A percentile compares a stretch with the other conserved stretches of the same genome.
phyloP scores from a whole-genome alignment of 805 yeast species.

The Ogataea degrootiae region DNA sequence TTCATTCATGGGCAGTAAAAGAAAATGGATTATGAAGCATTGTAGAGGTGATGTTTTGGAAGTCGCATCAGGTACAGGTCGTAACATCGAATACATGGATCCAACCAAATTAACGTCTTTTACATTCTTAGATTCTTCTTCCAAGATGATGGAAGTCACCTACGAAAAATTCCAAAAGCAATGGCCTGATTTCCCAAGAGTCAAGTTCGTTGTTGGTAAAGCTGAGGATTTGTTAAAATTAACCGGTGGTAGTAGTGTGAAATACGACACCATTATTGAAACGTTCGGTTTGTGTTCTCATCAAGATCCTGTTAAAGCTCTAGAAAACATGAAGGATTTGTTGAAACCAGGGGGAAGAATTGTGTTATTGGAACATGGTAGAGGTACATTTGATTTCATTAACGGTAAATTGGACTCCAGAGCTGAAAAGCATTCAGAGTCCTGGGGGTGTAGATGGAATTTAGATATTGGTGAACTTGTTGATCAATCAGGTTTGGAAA shows the following conservation, averaged over 20 bases:
- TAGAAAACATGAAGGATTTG: conserved; percentile 65
- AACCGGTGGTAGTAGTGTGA: conserved; percentile 33
- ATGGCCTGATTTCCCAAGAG: conserved; percentile 65
- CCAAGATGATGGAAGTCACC: conserved; percentile 79
- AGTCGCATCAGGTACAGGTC: conserved; percentile 94
- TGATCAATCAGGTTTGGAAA: conserved; percentile 76
- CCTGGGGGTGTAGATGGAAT: conserved; percentile 99
- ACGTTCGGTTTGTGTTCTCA: conserved; percentile 96
- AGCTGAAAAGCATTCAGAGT: conserved; percentile 75
- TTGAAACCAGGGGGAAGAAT: conserved; percentile 89
- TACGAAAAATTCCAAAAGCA: conserved; percentile 63
- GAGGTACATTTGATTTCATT: conserved; percentile 73
- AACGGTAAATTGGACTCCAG: conserved; percentile 77
- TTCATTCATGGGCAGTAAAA: conserved; percentile 54
- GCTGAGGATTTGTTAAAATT: conserved; percentile 75
- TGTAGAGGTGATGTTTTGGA: conserved; percentile 87
- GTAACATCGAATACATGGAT: conserved; percentile 75
- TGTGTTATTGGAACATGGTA: conserved; percentile 85
- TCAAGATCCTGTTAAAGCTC: conserved; percentile 81
- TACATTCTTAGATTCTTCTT: conserved; percentile 82
- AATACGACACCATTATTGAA: conserved; percentile 88
- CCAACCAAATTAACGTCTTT: conserved; percentile 59
- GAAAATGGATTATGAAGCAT: conserved; percentile 77
- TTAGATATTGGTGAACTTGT: conserved; percentile 85
- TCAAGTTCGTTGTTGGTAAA: conserved; percentile 83